phyloP scores from a whole-genome alignment of 2,329 filamentous ascomycete genomes.

The Alternaria sp. region DNA sequence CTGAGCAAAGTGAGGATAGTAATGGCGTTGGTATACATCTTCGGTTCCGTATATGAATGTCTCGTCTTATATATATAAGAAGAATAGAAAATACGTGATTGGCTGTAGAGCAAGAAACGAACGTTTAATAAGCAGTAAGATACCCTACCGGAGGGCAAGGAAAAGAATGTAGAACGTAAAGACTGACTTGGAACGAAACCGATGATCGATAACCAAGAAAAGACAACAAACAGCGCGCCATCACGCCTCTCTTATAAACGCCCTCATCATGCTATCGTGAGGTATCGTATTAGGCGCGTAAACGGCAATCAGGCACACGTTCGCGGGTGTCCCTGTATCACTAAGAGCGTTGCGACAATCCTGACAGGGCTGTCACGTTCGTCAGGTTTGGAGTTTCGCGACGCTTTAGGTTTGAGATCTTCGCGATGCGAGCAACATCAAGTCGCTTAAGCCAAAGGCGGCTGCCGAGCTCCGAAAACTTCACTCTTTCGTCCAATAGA shows the following conservation, averaged over 20 bases:
- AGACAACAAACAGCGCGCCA: constrained; percentile 3
- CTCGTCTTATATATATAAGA: not conserved
- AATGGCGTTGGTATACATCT: constrained; percentile 29
- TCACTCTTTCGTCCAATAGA: constrained; percentile 2
- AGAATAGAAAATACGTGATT: constrained; percentile 1
- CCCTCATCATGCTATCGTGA: not conserved
- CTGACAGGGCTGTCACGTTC: constrained; percentile 22
- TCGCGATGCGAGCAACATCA: constrained; percentile 1
- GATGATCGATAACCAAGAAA: constrained; percentile 9
- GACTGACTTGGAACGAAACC: constrained; percentile 6
- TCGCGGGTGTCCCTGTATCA: constrained; percentile 15
- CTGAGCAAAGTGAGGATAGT: constrained; percentile 22
- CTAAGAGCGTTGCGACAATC: constrained; percentile 1
- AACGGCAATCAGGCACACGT: constrained; percentile 20
- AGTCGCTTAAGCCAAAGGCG: constrained; percentile 3
- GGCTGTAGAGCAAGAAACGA: constrained; percentile 8
- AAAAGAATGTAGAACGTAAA: constrained; percentile 9
- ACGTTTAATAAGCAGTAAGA: constrained; percentile 4
- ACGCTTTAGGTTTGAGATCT: constrained; percentile 20
- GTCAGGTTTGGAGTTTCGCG: constrained; percentile 11
- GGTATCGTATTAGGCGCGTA: constrained; percentile 13
- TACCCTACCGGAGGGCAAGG: constrained; percentile 19
- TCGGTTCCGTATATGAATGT: not conserved
- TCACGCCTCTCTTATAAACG: constrained; percentile 10
- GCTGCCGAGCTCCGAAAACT: constrained; percentile 9